Base-by-base conservation (phyloP, 805 yeast genomes). In the Teunomyces cretensis region DNA sequence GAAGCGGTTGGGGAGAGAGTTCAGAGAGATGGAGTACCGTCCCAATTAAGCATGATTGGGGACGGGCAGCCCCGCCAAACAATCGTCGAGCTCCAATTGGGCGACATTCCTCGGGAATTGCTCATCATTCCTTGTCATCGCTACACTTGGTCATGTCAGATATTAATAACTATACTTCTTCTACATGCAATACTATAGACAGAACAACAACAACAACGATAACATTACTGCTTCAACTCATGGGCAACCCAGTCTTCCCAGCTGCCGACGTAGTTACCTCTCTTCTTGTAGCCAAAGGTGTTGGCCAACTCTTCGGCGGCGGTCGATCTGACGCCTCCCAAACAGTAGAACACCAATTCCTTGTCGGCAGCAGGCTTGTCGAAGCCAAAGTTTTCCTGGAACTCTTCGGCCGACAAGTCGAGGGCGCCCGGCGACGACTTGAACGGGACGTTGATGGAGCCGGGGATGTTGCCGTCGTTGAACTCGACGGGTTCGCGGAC, bases 351-450 rank as follows among this genome's bases (percentile, higher is more conserved):
- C 33, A 92, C 79, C 60, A 92, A 73, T 53, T 88, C 87, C 60
- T 86, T 80, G 41, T 81, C 83, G 39, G 71, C 65, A 6, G 68
- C 55, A 2, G 99, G 99, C 70, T 92, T 92, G 11, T 74, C 75
- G 58, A 90, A 83, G 11, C 95, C 92, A 69, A 91, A 89, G 39
- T 80, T 74, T 30, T 86, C 87, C 56, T 81, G 77, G 58, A 94
- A 92, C 53, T 88, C 96, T 44, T 87, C 96, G 5, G 78, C 76
- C 1, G 83, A 67, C 41, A 92, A 77, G 40, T 88, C 89, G 48
- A 92, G 74, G 0, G 98, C 98, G 15, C 96, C 96, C 0, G 98
- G 98, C 9, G 91, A 80, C 4, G 94, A 81, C 60, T 89, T 89
- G 69, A 83, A 84, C 14, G 99, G 98, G 46, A 92, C 78, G 61